These are phyloP conservation scores for Cystobasidium slooffiae DNA, from an alignment of 1,284 basidiomycete species.

Conservation along the genomic window DNA sequence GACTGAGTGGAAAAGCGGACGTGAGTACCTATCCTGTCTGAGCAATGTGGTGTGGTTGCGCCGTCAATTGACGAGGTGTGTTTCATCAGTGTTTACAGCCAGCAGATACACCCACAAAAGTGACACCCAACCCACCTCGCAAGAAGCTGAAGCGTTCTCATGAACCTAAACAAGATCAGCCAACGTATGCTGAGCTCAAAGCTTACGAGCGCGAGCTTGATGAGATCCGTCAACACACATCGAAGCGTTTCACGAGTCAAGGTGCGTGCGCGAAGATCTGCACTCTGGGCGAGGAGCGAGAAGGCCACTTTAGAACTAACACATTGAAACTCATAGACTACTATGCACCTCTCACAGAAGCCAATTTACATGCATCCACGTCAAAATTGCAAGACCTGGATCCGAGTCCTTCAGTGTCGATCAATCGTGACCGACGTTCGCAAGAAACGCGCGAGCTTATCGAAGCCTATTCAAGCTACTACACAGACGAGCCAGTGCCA, in stretches of 20 bases:
- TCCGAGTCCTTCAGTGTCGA: neutral
- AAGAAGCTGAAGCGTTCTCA: constrained; percentile 40
- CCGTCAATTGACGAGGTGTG: too few species aligned
- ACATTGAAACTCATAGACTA: neutral
- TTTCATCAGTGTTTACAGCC: constrained; percentile 19
- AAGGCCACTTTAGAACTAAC: neutral
- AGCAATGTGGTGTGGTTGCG: too few species aligned
- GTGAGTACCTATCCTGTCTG: neutral
- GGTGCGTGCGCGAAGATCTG: constrained; percentile 7
- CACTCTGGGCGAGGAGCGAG: neutral
- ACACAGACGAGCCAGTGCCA: constrained; percentile 15
- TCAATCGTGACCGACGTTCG: constrained; percentile 35
- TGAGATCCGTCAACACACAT: constrained; percentile 29
- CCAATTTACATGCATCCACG: constrained; percentile 35
- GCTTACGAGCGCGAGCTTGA: constrained; percentile 32
- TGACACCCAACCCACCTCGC: constrained; percentile 16
- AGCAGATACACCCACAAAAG: neutral
- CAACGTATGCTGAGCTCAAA: constrained; percentile 19
- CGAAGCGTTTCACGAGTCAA: constrained; percentile 25
- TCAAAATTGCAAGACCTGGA: constrained; percentile 13
- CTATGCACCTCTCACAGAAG: constrained; percentile 37
- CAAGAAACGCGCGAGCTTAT: constrained; percentile 23
- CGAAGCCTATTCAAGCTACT: constrained; percentile 33
- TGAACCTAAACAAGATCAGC: constrained; percentile 14
- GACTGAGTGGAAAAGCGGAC: constrained; percentile 33